Conservation (phyloP, 2,329 filamentous ascomycete genomes). For the Aspergillus sp. region DNA sequence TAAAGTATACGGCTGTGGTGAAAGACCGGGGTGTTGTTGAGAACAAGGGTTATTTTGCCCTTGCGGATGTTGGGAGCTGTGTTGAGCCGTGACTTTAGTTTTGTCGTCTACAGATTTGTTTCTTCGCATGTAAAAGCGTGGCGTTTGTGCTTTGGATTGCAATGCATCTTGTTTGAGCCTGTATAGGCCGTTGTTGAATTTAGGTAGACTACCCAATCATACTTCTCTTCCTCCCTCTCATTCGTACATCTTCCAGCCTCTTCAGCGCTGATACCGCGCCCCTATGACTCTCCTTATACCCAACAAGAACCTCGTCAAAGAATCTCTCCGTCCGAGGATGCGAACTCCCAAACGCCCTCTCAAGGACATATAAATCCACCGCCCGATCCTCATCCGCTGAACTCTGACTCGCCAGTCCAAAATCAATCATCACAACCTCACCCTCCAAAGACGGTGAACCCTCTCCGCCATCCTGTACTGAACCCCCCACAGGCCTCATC, state of each 20-base stretch:
- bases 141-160: conserved; percentile 18
- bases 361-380: conserved; percentile 93
- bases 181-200: neutral
- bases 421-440: conserved; percentile 88
- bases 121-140: conserved; percentile 19
- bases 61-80: conserved; percentile 65
- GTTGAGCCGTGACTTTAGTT: conserved; percentile 30
- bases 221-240: conserved; percentile 92
- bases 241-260: conserved; percentile 84
- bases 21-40: conserved; percentile 93
- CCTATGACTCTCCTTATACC: conserved; percentile 74
- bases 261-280: conserved; percentile 72
- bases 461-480: conserved; percentile 15
- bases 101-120: conserved; percentile 10
- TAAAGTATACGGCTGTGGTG: conserved; percentile 95
- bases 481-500: conserved; percentile 53
- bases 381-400: conserved; percentile 87
- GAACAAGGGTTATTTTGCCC: conserved; percentile 96
- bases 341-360: conserved; percentile 90
- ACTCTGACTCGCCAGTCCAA: conserved; percentile 82
- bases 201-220: conserved; percentile 73
- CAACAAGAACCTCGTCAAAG: conserved; percentile 70
- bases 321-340: conserved; percentile 81
- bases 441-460: conserved; percentile 53
- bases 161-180: neutral